These are phyloP conservation scores for Penicillium glabrum DNA, from an alignment of 2,329 filamentous ascomycete genomes.

Conservation along the genomic window DNA sequence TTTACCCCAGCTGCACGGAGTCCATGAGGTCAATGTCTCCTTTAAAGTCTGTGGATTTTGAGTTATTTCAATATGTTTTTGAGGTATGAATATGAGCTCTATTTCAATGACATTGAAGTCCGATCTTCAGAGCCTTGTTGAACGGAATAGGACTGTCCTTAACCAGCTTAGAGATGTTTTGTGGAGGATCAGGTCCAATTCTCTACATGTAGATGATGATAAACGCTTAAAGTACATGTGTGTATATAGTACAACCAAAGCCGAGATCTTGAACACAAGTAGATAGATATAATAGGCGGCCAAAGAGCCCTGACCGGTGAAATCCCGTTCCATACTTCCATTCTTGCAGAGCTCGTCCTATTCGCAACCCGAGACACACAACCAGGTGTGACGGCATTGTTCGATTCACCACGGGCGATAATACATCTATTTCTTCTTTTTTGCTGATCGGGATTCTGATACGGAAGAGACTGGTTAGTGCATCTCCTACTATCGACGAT, in stretches of 20 bases:
- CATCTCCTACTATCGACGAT: too few relatives aligned
- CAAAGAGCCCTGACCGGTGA: neutral
- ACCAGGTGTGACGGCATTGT: neutral
- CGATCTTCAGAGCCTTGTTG: neutral
- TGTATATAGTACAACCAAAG: neutral
- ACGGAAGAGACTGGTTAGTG: slow-evolving; percentile 1
- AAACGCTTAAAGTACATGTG: neutral
- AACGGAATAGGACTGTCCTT: neutral
- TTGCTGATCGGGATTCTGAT: slow-evolving; percentile 25
- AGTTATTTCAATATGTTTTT: neutral
- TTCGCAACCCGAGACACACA: neutral
- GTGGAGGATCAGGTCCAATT: neutral
- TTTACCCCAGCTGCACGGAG: neutral
- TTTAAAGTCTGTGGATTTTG: too few relatives aligned
- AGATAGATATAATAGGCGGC: neutral
- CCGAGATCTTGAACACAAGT: neutral
- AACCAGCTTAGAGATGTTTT: neutral
- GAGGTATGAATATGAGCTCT: too few relatives aligned
- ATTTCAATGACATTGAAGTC: neutral
- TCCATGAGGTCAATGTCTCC: too few relatives aligned
- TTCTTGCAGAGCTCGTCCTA: neutral
- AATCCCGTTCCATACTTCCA: neutral
- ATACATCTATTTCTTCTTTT: slow-evolving; percentile 25
- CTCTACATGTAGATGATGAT: neutral
- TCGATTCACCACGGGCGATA: neutral